Percentiles rank a stretch among this genome's conserved stretches.
Evolutionary conservation across 441 rosid species (phyloP).

Genomic region (Raphanus hybrid): DNA sequence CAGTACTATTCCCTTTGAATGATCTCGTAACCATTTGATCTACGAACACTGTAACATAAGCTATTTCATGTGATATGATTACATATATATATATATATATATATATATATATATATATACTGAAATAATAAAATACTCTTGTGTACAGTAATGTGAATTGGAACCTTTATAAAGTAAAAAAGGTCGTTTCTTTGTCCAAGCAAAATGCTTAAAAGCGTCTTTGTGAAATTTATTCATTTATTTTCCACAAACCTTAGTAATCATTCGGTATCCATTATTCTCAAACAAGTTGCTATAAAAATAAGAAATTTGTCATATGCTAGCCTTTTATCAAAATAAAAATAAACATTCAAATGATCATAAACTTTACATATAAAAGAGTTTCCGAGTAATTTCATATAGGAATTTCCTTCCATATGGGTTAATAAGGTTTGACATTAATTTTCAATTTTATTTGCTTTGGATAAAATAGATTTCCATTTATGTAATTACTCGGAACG

Average conservation of each 20-base stretch:
- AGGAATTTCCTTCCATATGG: not conserved
- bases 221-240: not conserved
- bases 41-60: not conserved
- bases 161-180: not conserved
- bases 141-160: not conserved
- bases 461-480: not conserved
- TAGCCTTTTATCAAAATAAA: slow-evolving; percentile 1
- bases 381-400: not conserved
- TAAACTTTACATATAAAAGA: not conserved
- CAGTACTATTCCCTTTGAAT: not conserved
- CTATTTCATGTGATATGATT: not conserved
- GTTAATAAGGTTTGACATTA: not conserved
- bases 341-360: not conserved
- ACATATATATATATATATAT: too few species aligned
- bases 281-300: not conserved
- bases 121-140: not conserved
- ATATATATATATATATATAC: too few species aligned
- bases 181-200: not conserved
- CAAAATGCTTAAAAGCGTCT: not conserved
- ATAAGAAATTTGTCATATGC: not conserved
- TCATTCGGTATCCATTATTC: not conserved
- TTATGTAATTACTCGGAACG: not conserved
- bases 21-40: not conserved
- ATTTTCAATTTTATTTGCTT: not conserved
- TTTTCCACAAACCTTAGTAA: slow-evolving; percentile 2